Base-by-base conservation (phyloP, 2,329 filamentous ascomycete genomes). In the Plenodomus biglobosus region DNA sequence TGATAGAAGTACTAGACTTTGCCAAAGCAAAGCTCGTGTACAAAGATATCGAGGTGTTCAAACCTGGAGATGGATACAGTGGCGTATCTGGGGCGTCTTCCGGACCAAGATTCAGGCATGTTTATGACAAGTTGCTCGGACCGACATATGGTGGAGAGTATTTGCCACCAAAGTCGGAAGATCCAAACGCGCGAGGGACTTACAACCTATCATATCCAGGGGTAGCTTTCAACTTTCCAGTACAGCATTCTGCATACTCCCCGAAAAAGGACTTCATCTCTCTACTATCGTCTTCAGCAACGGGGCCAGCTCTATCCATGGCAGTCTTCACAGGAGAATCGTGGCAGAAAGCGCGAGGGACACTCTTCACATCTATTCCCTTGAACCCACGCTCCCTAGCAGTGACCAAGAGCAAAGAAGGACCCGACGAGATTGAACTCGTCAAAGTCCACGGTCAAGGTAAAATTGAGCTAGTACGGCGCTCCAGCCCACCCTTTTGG, bases 161-260 rank as follows among this genome's bases (percentile, higher is more conserved):
- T 65, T 80, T 96, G 32, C 81, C 86, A 8, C 84, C 89, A 1
- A 70, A 73, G 6, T 77, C 76, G 2, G 74, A 78, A 30, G 75
- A 77, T 36, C 78, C 79, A 10, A 76, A 65, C 15, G 69, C 78
- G 15, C 75, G 79, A 49, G 92, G 92, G 15, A 87, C 84, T 18
- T 99, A 97, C 66, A 85, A 96, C 27, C 77, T 99, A 27, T 97
- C 92, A 1, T 99, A 96, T 73, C 92, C 92, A 1, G 94, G 94
- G 0, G 85, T 99, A 22, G 90, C 92, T 0, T 96, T 97, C 69
- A 92, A 88, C 32, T 99, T 99, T 58, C 85, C 90, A 0, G 77
- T 97, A 22, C 80, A 85, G 41, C 77, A 82, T 48, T 85, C 87
- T 1, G 83, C 85, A 18, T 96, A 90, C 78, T 89, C 88, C 3